phyloP scores from a whole-genome alignment of 2,329 filamentous ascomycete species.

The Aureobasidium subglaciale region DNA sequence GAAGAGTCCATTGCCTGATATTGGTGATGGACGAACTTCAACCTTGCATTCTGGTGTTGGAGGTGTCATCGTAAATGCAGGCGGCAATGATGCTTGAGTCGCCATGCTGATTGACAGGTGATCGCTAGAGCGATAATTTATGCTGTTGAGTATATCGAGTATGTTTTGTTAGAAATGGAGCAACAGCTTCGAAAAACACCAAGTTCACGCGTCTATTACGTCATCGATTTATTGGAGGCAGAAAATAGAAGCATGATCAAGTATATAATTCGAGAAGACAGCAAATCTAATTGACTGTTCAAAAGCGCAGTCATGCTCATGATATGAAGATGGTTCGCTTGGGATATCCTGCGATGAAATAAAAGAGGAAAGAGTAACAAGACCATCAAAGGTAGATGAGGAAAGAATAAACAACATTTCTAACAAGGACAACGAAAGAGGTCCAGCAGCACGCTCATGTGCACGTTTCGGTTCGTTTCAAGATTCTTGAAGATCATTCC shows the following conservation, averaged over 20 bases:
- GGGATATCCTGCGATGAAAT: constrained; percentile 5
- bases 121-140: too few relatives aligned
- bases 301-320: background rate
- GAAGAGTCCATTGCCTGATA: constrained; percentile 49
- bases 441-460: constrained; percentile 6
- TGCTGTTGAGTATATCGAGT: too few relatives aligned
- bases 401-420: constrained; percentile 1
- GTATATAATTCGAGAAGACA: background rate
- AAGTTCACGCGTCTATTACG: background rate
- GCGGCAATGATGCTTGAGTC: background rate
- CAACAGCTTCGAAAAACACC: background rate
- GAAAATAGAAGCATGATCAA: background rate
- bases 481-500: constrained; percentile 9
- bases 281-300: background rate
- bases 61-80: background rate
- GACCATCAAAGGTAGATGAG: background rate
- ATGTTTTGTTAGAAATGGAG: too few relatives aligned
- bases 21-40: constrained; percentile 19
- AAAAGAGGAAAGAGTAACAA: background rate
- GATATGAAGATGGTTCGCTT: background rate
- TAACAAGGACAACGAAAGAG: constrained; percentile 2
- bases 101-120: background rate
- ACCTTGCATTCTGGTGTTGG: constrained; percentile 12
- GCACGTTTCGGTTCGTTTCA: constrained; percentile 13
- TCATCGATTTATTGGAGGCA: constrained; percentile 1